phyloP scores from a whole-genome alignment of 1,139 yeast species.

The Yamadazyma dushanensis region DNA sequence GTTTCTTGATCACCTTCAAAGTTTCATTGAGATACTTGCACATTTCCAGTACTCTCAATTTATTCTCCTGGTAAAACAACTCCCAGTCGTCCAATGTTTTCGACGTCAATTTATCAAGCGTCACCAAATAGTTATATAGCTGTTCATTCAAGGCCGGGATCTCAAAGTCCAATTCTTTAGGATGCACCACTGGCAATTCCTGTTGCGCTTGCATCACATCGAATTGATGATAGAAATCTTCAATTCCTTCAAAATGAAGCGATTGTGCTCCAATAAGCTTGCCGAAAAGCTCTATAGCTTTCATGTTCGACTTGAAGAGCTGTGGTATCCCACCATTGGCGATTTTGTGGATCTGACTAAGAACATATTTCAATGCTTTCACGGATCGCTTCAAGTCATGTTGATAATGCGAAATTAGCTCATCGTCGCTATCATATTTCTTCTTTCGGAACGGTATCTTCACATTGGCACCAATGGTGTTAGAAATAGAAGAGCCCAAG shows the following conservation, averaged over 20 bases:
- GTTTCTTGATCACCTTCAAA: conserved; percentile 42
- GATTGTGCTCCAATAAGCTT: conserved; percentile 40
- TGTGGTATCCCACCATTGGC: conserved; percentile 35
- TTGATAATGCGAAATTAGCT: conserved; percentile 40
- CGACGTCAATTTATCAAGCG: conserved; percentile 30
- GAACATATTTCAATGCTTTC: conserved; percentile 44
- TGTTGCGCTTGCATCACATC: conserved; percentile 32
- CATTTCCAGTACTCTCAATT: conserved; percentile 40
- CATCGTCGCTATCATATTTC: conserved; percentile 41
- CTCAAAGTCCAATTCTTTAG: conserved; percentile 34
- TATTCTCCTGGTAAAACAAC: conserved; percentile 28
- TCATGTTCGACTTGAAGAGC: conserved; percentile 34
- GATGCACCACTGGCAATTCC: conserved; percentile 38
- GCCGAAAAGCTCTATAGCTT: conserved; percentile 31
- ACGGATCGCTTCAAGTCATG: conserved; percentile 43
- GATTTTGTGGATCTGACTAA: conserved; percentile 35
- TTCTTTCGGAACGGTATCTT: conserved; percentile 18
- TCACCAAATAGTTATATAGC: conserved; percentile 28
- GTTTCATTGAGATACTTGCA: conserved; percentile 34
- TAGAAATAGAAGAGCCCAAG: conserved; percentile 11
- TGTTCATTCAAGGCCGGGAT: conserved; percentile 33
- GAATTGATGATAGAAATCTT: conserved; percentile 37
- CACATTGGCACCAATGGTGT: conserved; percentile 11
- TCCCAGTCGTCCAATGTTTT: conserved; percentile 36
- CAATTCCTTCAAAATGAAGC: conserved; percentile 45